phyloP scores from a whole-genome alignment of 441 rosid genomes.

The Pelargonium australe region DNA sequence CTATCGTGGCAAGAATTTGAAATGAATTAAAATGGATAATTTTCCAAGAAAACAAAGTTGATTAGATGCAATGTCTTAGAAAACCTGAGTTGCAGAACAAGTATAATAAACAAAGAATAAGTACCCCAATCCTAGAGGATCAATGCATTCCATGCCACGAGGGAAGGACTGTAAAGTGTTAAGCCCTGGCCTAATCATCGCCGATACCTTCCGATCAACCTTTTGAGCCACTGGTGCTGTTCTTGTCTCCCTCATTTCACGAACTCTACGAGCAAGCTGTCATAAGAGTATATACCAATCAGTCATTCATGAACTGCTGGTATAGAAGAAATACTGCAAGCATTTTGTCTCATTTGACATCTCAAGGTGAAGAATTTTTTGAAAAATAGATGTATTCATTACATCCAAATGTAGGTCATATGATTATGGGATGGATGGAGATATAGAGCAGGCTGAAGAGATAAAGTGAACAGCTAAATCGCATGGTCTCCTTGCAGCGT shows the following conservation, averaged over 20 bases:
- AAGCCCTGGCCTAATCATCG: constrained; percentile 40
- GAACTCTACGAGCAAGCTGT: constrained; percentile 89
- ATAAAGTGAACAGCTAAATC: no score
- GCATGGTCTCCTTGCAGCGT: no score
- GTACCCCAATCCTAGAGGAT: constrained; percentile 93
- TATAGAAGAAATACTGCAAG: not conserved
- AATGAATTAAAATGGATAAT: not conserved
- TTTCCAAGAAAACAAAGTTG: not conserved
- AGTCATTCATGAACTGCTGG: not conserved
- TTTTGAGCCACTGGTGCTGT: constrained; percentile 74
- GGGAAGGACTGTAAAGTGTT: constrained; percentile 70
- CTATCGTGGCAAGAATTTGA: no score
- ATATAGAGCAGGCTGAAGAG: no score
- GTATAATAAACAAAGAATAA: constrained; percentile 2
- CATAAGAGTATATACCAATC: constrained; percentile 15
- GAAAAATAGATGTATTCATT: not conserved
- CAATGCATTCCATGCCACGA: constrained; percentile 94
- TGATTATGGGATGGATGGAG: not conserved
- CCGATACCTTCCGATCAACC: constrained; percentile 54
- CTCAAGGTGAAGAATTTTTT: not conserved
- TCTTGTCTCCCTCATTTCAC: constrained; percentile 91
- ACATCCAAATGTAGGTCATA: not conserved
- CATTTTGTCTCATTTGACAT: not conserved
- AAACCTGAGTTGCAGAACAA: constrained; percentile 7
- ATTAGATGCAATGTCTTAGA: constrained; percentile 2